Evolutionary conservation across 1,284 basidiomycete species (phyloP).

Genomic region (Tremellales sp.): DNA sequence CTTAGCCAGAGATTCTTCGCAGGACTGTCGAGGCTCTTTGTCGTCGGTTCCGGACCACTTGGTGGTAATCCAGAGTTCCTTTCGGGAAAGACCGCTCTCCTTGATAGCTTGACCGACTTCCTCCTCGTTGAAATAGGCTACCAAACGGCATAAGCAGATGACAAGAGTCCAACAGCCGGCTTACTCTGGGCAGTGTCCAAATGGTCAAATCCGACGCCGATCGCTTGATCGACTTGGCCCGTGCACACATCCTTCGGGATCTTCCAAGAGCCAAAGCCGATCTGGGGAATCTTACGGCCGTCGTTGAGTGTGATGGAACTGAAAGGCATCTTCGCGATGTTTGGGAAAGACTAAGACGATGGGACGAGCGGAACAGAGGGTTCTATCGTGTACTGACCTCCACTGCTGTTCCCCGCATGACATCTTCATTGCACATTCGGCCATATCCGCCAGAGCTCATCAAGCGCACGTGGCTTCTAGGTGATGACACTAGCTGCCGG

Average conservation of each 20-base stretch:
- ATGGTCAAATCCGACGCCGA: constrained; percentile 47
- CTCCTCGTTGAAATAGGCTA: constrained; percentile 44
- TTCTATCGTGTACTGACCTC: too few relatives aligned
- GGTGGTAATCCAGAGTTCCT: constrained; percentile 55
- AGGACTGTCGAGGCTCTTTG: constrained; percentile 56
- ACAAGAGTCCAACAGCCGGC: constrained; percentile 3
- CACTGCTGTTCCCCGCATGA: too few relatives aligned
- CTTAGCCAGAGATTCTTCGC: constrained; percentile 60
- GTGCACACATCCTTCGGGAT: constrained; percentile 34
- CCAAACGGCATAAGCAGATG: constrained; percentile 15
- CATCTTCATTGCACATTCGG: too few relatives aligned
- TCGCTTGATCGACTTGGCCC: constrained; percentile 38
- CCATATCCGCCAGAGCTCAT: too few relatives aligned
- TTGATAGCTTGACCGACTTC: constrained; percentile 52
- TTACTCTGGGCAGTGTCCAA: constrained; percentile 45
- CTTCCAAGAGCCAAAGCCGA: constrained; percentile 46
- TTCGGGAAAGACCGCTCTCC: constrained; percentile 49
- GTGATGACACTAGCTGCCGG: too few relatives aligned
- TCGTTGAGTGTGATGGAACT: constrained; percentile 44
- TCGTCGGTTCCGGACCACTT: constrained; percentile 60
- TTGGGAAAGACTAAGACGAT: too few relatives aligned
- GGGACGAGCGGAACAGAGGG: too few relatives aligned
- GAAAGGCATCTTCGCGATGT: constrained; percentile 37
- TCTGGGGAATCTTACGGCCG: constrained; percentile 45
- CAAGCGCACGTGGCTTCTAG: too few relatives aligned